Percentiles rank a stretch among this genome's conserved stretches.
Evolutionary conservation across 495 filamentous ascomycete genomes (phyloP).

Genomic region (Achaetomiella virescens): DNA sequence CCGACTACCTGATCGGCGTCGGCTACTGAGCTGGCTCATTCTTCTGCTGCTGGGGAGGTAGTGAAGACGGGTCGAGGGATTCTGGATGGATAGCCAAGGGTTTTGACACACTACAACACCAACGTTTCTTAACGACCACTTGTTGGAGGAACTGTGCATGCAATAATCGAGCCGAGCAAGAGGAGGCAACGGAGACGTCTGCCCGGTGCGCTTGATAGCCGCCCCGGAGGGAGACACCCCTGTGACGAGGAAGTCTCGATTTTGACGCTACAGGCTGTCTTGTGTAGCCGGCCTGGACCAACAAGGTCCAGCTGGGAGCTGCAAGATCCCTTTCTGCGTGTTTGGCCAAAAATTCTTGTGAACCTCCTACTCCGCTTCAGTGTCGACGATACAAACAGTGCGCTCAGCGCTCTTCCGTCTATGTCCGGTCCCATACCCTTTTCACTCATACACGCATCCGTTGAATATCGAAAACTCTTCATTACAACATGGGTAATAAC

Average conservation of each 20-base stretch:
- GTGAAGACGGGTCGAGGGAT: background rate
- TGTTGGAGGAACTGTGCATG: background rate
- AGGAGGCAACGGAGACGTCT: background rate
- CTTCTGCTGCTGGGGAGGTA: background rate
- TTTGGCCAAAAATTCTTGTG: background rate
- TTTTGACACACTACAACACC: background rate
- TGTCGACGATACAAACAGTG: background rate
- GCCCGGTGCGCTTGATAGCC: background rate
- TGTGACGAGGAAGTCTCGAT: background rate
- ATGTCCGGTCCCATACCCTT: background rate
- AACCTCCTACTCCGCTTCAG: background rate
- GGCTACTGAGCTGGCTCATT: conserved; percentile 57
- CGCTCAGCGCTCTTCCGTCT: background rate
- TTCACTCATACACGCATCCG: background rate
- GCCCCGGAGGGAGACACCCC: background rate
- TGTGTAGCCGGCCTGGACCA: background rate
- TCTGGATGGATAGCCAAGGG: background rate
- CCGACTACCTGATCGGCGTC: conserved; percentile 63
- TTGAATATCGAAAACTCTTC: background rate
- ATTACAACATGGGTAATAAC: conserved; percentile 25
- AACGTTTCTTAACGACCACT: too few species aligned
- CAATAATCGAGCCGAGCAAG: background rate
- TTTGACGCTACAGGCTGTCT: background rate
- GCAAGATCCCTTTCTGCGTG: background rate
- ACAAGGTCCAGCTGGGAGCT: background rate